These are phyloP conservation scores for Nemania sp. DNA, from an alignment of 2,329 filamentous ascomycete genomes.

Conservation along the genomic window DNA sequence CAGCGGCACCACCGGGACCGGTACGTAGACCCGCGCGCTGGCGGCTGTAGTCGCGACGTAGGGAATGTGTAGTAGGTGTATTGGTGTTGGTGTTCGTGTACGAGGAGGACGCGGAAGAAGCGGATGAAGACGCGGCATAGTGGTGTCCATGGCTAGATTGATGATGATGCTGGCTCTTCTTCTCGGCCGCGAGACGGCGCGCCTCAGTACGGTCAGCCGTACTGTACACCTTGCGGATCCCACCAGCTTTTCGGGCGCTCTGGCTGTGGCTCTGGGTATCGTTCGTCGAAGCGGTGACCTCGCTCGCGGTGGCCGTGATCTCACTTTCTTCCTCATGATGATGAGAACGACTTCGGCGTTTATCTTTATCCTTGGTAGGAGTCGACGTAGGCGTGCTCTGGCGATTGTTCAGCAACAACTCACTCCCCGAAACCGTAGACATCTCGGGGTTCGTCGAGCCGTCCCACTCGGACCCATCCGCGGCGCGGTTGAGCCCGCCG, in stretches of 20 bases:
- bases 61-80: not conserved
- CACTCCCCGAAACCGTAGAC: slow-evolving; percentile 64
- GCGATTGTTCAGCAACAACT: slow-evolving; percentile 63
- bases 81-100: not conserved
- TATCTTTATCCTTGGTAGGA: slow-evolving; percentile 18
- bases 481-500: slow-evolving; percentile 82
- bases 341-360: not conserved
- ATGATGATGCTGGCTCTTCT: too few relatives aligned
- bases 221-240: slow-evolving; percentile 66
- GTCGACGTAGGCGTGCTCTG: slow-evolving; percentile 56
- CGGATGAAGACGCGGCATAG: slow-evolving; percentile 5
- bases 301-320: not conserved
- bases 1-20: too few relatives aligned
- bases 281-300: slow-evolving; percentile 6
- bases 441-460: slow-evolving; percentile 69
- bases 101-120: slow-evolving; percentile 23
- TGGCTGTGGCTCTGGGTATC: slow-evolving; percentile 5
- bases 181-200: slow-evolving; percentile 54
- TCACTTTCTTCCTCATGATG: not conserved
- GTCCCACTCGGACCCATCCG: slow-evolving; percentile 80
- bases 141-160: too few relatives aligned
- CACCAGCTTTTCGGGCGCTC: slow-evolving; percentile 39
- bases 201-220: slow-evolving; percentile 63
- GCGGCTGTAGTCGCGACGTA: slow-evolving; percentile 57
- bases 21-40: slow-evolving; percentile 55